phyloP scores from a whole-genome alignment of 768 basidiomycete species.

The Cubamyces lactineus region DNA sequence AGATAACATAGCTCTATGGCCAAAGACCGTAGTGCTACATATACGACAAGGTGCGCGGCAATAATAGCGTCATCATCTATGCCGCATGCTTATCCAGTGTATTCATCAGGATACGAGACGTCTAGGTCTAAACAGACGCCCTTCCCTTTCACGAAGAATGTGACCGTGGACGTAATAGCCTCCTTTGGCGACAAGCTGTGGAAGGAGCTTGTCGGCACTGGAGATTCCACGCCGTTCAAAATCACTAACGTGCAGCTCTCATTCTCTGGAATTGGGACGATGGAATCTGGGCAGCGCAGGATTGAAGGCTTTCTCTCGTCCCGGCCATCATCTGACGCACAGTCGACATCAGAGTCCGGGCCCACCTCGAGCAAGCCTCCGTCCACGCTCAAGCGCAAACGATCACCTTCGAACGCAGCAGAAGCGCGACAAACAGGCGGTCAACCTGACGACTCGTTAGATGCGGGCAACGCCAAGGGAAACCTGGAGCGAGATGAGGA shows the following conservation, averaged over 20 bases:
- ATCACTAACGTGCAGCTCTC: slow-evolving; percentile 73
- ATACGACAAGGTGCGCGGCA: slow-evolving; percentile 63
- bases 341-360: background rate
- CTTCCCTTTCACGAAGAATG: slow-evolving; percentile 80
- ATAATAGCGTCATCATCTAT: background rate
- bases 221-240: slow-evolving; percentile 49
- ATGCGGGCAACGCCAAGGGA: too few relatives aligned
- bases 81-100: background rate
- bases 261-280: slow-evolving; percentile 76
- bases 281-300: slow-evolving; percentile 79
- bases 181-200: slow-evolving; percentile 79
- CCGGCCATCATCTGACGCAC: slow-evolving; percentile 30
- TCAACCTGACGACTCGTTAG: background rate
- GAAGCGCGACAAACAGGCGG: background rate
- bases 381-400: slow-evolving; percentile 16
- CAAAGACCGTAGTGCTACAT: slow-evolving; percentile 85
- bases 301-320: slow-evolving; percentile 85
- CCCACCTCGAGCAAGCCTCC: slow-evolving; percentile 9
- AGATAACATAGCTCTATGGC: slow-evolving; percentile 78
- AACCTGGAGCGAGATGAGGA: slow-evolving; percentile 1
- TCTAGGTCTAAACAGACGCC: slow-evolving; percentile 80
- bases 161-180: slow-evolving; percentile 77
- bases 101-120: slow-evolving; percentile 59
- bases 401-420: background rate
- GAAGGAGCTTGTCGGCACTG: slow-evolving; percentile 78